Evolutionary conservation across 2,329 filamentous ascomycete species (phyloP).

Genomic region (Alternaria sp.): DNA sequence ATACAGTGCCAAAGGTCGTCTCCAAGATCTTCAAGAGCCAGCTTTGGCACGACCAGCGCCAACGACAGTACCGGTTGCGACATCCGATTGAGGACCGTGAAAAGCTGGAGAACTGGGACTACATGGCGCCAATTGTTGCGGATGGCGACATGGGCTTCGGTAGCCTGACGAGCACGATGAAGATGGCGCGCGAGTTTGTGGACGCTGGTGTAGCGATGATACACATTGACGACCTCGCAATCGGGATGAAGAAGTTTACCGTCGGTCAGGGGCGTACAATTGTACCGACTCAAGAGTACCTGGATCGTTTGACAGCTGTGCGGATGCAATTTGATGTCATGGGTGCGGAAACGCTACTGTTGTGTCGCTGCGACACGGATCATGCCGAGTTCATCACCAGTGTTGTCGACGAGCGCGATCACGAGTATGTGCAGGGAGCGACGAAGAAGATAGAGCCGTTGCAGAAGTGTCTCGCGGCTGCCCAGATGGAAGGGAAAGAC

Average conservation of each 20-base stretch:
- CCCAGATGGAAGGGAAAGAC: slow-evolving; percentile 29
- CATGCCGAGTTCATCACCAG: slow-evolving; percentile 50
- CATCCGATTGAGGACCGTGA: slow-evolving; percentile 39
- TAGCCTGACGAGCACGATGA: slow-evolving; percentile 49
- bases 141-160: slow-evolving; percentile 56
- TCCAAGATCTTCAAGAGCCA: slow-evolving; percentile 51
- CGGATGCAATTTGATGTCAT: slow-evolving; percentile 52
- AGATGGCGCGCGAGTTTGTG: slow-evolving; percentile 52
- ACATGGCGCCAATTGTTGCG: slow-evolving; percentile 50
- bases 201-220: slow-evolving; percentile 54
- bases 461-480: slow-evolving; percentile 28
- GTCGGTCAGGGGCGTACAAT: slow-evolving; percentile 50
- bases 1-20: slow-evolving; percentile 52
- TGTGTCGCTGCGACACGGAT: slow-evolving; percentile 50
- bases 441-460: slow-evolving; percentile 42
- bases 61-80: slow-evolving; percentile 48
- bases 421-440: slow-evolving; percentile 50
- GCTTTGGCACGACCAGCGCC: slow-evolving; percentile 51
- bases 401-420: slow-evolving; percentile 48
- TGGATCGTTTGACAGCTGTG: slow-evolving; percentile 44
- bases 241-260: slow-evolving; percentile 55
- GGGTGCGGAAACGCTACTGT: slow-evolving; percentile 49
- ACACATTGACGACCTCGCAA: slow-evolving; percentile 53
- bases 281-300: slow-evolving; percentile 51
- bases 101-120: slow-evolving; percentile 48